These are phyloP conservation scores for Cyberlindnera meyerae DNA, from an alignment of 805 yeast species.

Conservation along the genomic window DNA sequence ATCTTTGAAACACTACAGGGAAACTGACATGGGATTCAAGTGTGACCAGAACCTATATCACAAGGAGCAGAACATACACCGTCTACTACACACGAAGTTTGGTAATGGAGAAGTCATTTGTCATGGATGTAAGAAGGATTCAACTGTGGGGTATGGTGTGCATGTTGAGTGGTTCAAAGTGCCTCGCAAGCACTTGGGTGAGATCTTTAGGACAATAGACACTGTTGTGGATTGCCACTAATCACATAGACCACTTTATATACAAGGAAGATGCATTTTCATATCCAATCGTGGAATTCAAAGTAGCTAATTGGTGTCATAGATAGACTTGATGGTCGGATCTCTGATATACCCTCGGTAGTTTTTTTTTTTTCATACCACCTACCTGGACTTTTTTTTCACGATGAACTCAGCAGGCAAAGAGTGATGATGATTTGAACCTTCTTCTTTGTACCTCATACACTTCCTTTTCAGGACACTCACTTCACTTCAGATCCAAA, in stretches of 20 bases:
- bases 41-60: conserved; percentile 8
- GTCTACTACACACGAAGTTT: conserved; percentile 9
- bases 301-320: no score
- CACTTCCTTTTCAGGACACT: no score
- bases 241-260: conserved; percentile 4
- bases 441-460: no score
- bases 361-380: conserved; percentile 1
- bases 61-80: conserved; percentile 21
- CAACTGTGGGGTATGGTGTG: conserved; percentile 11
- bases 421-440: no score
- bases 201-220: conserved; percentile 14
- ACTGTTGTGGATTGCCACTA: no score
- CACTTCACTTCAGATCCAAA: conserved; percentile 5
- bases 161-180: conserved; percentile 27
- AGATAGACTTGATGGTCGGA: not conserved
- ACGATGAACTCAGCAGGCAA: not conserved
- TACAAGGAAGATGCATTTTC: conserved; percentile 9
- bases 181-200: conserved; percentile 12
- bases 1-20: conserved; percentile 8
- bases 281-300: no score
- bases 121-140: conserved; percentile 17
- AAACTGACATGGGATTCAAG: conserved; percentile 14
- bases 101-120: conserved; percentile 24
- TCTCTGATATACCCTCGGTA: conserved; percentile 1
- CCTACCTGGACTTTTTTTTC: not conserved